Evolutionary conservation across 2,329 filamentous ascomycete species (phyloP), one percentile per base, ranked within the genome.

Genomic region (Epichloe hybrida): DNA sequence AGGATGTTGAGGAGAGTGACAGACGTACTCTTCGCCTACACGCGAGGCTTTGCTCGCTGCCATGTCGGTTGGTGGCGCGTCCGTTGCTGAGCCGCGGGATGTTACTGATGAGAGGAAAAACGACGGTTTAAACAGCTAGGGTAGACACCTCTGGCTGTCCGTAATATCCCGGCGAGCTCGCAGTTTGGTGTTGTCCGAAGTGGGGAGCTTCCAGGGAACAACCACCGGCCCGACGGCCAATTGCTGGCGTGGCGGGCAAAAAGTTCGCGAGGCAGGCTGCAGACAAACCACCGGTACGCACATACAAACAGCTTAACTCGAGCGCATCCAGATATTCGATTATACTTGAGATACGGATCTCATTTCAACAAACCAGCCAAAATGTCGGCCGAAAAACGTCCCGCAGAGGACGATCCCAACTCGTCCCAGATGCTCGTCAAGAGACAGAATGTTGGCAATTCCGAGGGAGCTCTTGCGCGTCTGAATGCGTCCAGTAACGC

Each of bases 331-430:
- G 13, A n/a, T 7, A 31, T 3, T 3, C 1, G 15, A 20, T 40
- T 1, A 36, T 4, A 23, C 15, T 13, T 15, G 1, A 11, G 39
- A 41, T 21, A 15, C 20, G 8, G 11, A 2, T 41, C 5, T 36
- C 15, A 7, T n/a, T 15, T 31, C 46, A 27, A 3, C 20, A 2
- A 21, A n/a, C 13, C 35, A 13, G 36, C 38, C 59, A 64, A n/a
- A 53, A 96, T 95, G 90, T 88, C 89, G 36, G 79, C 86, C 55
- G 90, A 95, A 69, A 97, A 98, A 72, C 81, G 93, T 64, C 86
- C 89, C 53, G 89, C 90, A n/a, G 83, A 86, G 54, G 84, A 86
- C 59, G 85, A 87, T 54, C 91, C 91, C 58, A 80, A 83, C 60
- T 81, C 81, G 23, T 81, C 83, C 46, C 87, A 95, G 68, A 77